phyloP scores from a whole-genome alignment of 495 filamentous ascomycete species.

The Hypoxylon subgilvum region DNA sequence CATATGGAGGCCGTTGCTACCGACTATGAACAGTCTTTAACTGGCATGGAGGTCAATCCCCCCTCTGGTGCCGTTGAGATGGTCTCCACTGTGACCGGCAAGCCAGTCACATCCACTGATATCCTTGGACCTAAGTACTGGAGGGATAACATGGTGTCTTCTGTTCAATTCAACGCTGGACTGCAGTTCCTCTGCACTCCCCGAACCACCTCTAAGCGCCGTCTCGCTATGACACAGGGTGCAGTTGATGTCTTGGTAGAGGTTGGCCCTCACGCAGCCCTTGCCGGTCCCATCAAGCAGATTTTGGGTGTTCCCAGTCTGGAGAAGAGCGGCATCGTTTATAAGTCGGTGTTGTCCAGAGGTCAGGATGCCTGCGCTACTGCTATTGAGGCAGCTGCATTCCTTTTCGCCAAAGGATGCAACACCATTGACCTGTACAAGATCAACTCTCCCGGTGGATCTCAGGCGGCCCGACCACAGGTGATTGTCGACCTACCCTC shows the following conservation, averaged over 20 bases:
- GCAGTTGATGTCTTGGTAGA: conserved; percentile 45
- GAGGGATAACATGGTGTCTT: conserved; percentile 52
- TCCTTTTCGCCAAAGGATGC: neutral
- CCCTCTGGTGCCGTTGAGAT: conserved; percentile 7
- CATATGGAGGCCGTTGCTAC: conserved; percentile 51
- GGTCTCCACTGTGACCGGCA: conserved; percentile 43
- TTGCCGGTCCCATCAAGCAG: conserved; percentile 61
- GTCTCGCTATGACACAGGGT: neutral
- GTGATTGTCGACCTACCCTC: conserved; percentile 45
- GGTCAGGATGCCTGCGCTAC: conserved; percentile 35
- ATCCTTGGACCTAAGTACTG: conserved; percentile 45
- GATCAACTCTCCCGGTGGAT: neutral
- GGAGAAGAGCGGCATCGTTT: conserved; percentile 31
- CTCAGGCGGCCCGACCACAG: neutral
- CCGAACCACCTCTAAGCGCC: no score
- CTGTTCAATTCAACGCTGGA: conserved; percentile 53
- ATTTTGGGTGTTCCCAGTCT: conserved; percentile 47
- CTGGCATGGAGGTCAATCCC: neutral
- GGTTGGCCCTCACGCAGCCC: conserved; percentile 48
- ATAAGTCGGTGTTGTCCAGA: conserved; percentile 39
- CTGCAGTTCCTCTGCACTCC: conserved; percentile 36
- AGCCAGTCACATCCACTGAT: conserved; percentile 8
- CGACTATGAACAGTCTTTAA: conserved; percentile 39
- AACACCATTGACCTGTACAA: conserved; percentile 16
- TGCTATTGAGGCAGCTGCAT: neutral